Percentiles rank a stretch among this genome's conserved stretches.
These are phyloP conservation scores for Beauveria medogensis DNA, from an alignment of 2,329 filamentous ascomycete genomes.

Conservation along the genomic window DNA sequence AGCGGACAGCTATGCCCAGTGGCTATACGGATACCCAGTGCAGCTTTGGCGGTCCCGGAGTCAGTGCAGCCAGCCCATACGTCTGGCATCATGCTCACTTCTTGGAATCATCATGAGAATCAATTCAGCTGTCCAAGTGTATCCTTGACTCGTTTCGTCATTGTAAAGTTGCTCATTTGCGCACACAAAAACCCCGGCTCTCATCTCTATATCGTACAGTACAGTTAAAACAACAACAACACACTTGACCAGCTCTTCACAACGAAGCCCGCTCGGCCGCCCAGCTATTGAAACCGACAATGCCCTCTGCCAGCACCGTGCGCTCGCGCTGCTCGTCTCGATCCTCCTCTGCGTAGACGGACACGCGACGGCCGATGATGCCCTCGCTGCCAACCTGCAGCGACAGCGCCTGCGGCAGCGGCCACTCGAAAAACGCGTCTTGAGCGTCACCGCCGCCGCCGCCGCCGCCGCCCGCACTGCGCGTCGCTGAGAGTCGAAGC, in stretches of 20 bases:
- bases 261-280: slow-evolving; percentile 1
- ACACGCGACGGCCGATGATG: slow-evolving; percentile 41
- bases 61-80: no score
- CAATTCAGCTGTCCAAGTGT: not conserved
- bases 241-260: not conserved
- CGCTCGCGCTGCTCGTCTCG: slow-evolving; percentile 14
- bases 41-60: no score
- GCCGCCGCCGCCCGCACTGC: not conserved
- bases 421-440: slow-evolving; percentile 20
- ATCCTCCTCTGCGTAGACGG: slow-evolving; percentile 24
- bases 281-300: slow-evolving; percentile 39
- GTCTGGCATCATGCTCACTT: no score
- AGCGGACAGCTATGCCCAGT: no score
- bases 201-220: not conserved
- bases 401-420: slow-evolving; percentile 31
- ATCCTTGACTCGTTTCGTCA: no score
- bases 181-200: no score
- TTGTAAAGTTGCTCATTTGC: no score
- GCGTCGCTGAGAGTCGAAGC: slow-evolving; percentile 22
- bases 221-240: no score
- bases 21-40: no score
- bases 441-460: slow-evolving; percentile 8
- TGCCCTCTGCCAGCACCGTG: slow-evolving; percentile 36
- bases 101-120: not conserved
- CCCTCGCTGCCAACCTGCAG: slow-evolving; percentile 37